phyloP scores from a whole-genome alignment of 2,329 filamentous ascomycete species.

The Lizonia empirigonia region DNA sequence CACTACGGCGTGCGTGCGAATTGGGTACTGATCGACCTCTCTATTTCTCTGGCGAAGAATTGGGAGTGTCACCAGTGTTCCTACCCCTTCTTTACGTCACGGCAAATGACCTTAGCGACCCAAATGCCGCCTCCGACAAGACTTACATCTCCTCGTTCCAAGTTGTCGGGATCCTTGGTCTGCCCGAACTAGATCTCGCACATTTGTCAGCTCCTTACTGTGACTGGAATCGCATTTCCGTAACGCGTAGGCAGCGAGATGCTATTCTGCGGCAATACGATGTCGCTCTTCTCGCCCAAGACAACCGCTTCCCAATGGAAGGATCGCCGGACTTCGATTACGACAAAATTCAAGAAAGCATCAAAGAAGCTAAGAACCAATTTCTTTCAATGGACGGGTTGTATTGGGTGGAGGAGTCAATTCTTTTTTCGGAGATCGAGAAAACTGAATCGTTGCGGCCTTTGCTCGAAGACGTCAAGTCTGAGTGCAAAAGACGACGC shows the following conservation, averaged over 20 bases:
- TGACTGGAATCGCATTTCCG: conserved; percentile 46
- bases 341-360: conserved; percentile 42
- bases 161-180: conserved; percentile 48
- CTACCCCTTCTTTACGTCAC: conserved; percentile 47
- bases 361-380: conserved; percentile 44
- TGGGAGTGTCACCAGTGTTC: conserved; percentile 48
- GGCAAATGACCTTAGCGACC: conserved; percentile 35
- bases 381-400: conserved; percentile 47
- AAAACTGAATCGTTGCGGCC: conserved; percentile 37
- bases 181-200: conserved; percentile 48
- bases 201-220: conserved; percentile 40
- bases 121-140: conserved; percentile 27
- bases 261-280: conserved; percentile 47
- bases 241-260: conserved; percentile 43
- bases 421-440: conserved; percentile 36
- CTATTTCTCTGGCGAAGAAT: conserved; percentile 47
- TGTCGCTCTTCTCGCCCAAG: conserved; percentile 47
- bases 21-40: conserved; percentile 46
- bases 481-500: conserved; percentile 33
- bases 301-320: conserved; percentile 47
- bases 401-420: conserved; percentile 45
- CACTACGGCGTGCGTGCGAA: conserved; percentile 46
- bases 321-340: conserved; percentile 48
- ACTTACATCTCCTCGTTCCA: conserved; percentile 49
- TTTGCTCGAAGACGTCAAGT: conserved; percentile 38